phyloP scores from a whole-genome alignment of 1,284 basidiomycete genomes.

The Rhizoctonia solani region DNA sequence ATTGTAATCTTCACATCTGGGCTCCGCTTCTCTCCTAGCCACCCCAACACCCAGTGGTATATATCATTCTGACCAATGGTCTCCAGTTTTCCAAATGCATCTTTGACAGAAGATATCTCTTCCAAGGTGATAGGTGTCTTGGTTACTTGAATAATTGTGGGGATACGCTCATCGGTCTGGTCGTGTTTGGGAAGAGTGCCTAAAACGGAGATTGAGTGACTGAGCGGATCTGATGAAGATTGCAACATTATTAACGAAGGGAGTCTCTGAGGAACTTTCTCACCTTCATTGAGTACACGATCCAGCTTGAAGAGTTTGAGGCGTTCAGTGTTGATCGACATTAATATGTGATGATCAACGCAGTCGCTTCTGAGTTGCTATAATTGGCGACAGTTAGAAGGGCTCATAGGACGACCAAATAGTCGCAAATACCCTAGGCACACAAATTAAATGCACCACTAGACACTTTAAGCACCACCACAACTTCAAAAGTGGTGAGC shows the following conservation, averaged over 20 bases:
- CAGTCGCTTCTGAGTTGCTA: background rate
- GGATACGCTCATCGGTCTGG: constrained; percentile 42
- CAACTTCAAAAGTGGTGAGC: too few species aligned
- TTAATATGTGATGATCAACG: background rate
- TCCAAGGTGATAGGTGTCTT: constrained; percentile 55
- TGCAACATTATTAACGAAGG: background rate
- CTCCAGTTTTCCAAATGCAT: constrained; percentile 51
- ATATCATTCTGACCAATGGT: constrained; percentile 44
- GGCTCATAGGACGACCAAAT: too few species aligned
- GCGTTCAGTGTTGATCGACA: constrained; percentile 1
- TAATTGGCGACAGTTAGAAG: too few species aligned
- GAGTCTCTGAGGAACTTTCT: too few species aligned
- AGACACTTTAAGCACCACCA: too few species aligned
- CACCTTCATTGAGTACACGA: constrained; percentile 63
- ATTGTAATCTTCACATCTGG: constrained; percentile 67
- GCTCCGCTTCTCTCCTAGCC: constrained; percentile 28
- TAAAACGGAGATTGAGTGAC: constrained; percentile 53
- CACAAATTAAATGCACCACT: too few species aligned
- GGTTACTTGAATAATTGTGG: constrained; percentile 64
- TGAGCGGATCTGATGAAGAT: constrained; percentile 53
- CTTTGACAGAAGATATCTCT: constrained; percentile 40
- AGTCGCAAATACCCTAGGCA: too few species aligned
- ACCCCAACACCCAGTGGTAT: constrained; percentile 39
- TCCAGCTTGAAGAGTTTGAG: constrained; percentile 55
- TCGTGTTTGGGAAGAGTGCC: constrained; percentile 47